A percentile compares a stretch with the other conserved stretches of the same genome.
These are phyloP conservation scores for Alisma plantagoaquatica DNA, from an alignment of 106 monocot species.

Conservation along the genomic window DNA sequence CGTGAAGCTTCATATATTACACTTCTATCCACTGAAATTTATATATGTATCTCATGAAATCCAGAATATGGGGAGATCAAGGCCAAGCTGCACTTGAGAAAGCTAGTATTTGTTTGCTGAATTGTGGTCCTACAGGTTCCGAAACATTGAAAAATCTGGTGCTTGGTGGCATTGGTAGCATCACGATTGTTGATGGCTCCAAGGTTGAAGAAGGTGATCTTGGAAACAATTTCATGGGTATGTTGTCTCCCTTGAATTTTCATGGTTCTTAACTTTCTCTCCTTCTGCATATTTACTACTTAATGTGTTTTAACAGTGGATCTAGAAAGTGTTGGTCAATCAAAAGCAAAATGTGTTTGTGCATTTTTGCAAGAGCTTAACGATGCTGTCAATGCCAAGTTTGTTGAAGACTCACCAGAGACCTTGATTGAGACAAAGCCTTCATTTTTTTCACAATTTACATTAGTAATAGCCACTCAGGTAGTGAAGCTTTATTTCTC, in stretches of 20 bases:
- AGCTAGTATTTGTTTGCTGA: conserved; percentile 82
- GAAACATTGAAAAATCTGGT: conserved; percentile 96
- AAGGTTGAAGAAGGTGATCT: conserved; percentile 75
- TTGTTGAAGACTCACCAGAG: conserved; percentile 81
- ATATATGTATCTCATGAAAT: neutral
- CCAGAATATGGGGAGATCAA: conserved; percentile 99
- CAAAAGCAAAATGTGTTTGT: conserved; percentile 90
- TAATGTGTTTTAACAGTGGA: conserved; percentile 46
- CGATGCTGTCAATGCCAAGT: conserved; percentile 96
- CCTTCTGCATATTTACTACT: neutral
- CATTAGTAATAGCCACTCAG: conserved; percentile 91
- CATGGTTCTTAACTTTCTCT: neutral
- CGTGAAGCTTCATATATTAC: neutral
- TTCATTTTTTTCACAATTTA: conserved; percentile 79
- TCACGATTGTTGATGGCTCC: conserved; percentile 82
- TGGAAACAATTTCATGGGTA: conserved; percentile 93
- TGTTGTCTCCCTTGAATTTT: conserved; percentile 8
- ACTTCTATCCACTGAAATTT: neutral
- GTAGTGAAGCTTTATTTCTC: conserved; percentile 20
- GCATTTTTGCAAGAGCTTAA: conserved; percentile 94
- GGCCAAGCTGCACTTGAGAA: conserved; percentile 87
- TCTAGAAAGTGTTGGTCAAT: conserved; percentile 58
- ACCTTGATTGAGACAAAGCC: conserved; percentile 73
- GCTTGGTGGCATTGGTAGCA: conserved; percentile 88
- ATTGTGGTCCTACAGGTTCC: conserved; percentile 91